Evolutionary conservation across 306 rosid genomes (phyloP).

Genomic region (Senna siamea): DNA sequence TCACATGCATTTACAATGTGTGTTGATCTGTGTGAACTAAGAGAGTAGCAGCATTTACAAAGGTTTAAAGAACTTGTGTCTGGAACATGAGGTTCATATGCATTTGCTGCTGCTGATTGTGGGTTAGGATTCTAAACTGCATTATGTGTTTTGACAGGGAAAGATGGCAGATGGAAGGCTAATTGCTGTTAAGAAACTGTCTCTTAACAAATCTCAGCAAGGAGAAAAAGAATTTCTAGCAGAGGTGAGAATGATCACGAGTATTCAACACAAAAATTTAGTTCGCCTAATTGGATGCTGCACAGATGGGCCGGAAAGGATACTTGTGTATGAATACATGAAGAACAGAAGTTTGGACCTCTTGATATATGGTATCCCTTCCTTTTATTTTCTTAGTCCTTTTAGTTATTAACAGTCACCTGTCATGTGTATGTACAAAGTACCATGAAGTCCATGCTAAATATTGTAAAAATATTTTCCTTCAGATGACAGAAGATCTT

Average conservation of each 20-base stretch:
- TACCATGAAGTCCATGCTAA: background rate
- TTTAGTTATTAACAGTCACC: background rate
- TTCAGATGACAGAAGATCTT: constrained; percentile 1
- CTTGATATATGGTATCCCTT: constrained; percentile 57
- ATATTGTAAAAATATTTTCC: constrained; percentile 1
- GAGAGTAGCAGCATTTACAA: background rate
- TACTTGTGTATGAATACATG: constrained; percentile 90
- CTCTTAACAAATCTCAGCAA: constrained; percentile 78
- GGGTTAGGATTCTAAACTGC: constrained; percentile 27
- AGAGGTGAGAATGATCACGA: constrained; percentile 84
- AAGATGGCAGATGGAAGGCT: constrained; percentile 67
- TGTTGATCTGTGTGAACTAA: background rate
- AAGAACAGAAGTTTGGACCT: constrained; percentile 80
- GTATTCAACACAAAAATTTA: constrained; percentile 91
- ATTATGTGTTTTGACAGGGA: constrained; percentile 55
- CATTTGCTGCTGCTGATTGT: constrained; percentile 16
- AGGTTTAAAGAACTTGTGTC: background rate
- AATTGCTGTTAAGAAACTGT: constrained; percentile 78
- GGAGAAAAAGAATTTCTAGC: constrained; percentile 85
- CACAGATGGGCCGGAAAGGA: constrained; percentile 77
- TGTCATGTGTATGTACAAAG: background rate
- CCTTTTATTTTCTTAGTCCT: constrained; percentile 7
- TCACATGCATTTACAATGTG: background rate
- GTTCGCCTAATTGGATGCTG: constrained; percentile 90
- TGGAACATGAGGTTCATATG: constrained; percentile 26